These are phyloP conservation scores for Taxillus chinensis DNA, from an alignment of 164 flowering plant species.

Conservation along the genomic window DNA sequence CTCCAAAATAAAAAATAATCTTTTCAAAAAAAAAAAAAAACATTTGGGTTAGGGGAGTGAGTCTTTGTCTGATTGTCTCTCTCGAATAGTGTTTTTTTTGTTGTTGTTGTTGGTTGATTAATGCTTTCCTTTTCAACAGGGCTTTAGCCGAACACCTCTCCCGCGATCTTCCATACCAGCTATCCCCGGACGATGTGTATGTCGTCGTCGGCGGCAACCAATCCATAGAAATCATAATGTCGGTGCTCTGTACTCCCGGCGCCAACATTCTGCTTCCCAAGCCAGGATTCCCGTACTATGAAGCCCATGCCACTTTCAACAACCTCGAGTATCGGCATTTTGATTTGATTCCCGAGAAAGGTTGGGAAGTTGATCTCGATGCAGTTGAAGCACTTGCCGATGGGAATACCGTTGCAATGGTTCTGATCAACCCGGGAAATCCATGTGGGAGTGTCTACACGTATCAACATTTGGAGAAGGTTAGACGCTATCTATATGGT, in stretches of 20 bases:
- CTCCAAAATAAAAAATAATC: too few species aligned
- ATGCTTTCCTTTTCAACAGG: slow-evolving; percentile 14
- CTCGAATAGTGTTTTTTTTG: neutral
- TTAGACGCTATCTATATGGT: neutral
- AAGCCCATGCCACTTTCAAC: slow-evolving; percentile 18
- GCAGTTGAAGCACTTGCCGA: slow-evolving; percentile 40
- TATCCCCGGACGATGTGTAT: slow-evolving; percentile 33
- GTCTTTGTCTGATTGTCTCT: neutral
- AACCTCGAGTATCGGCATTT: slow-evolving; percentile 38
- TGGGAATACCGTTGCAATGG: slow-evolving; percentile 49
- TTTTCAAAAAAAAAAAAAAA: too few species aligned
- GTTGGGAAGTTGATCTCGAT: slow-evolving; percentile 51
- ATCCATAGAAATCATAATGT: slow-evolving; percentile 28
- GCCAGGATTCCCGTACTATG: slow-evolving; percentile 54
- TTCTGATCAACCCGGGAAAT: slow-evolving; percentile 50
- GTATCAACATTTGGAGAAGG: slow-evolving; percentile 38
- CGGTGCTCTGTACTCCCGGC: slow-evolving; percentile 30
- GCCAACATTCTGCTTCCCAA: slow-evolving; percentile 49
- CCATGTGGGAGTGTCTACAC: slow-evolving; percentile 53
- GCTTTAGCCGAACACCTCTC: slow-evolving; percentile 36
- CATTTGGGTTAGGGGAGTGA: neutral
- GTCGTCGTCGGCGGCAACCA: slow-evolving; percentile 34
- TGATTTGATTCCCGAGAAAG: slow-evolving; percentile 47
- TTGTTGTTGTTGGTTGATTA: neutral
- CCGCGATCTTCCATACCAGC: slow-evolving; percentile 26